Evolutionary conservation across 805 yeast species (phyloP), one percentile per base, ranked within the genome.

Genomic region (Wickerhamiella nectarea): DNA sequence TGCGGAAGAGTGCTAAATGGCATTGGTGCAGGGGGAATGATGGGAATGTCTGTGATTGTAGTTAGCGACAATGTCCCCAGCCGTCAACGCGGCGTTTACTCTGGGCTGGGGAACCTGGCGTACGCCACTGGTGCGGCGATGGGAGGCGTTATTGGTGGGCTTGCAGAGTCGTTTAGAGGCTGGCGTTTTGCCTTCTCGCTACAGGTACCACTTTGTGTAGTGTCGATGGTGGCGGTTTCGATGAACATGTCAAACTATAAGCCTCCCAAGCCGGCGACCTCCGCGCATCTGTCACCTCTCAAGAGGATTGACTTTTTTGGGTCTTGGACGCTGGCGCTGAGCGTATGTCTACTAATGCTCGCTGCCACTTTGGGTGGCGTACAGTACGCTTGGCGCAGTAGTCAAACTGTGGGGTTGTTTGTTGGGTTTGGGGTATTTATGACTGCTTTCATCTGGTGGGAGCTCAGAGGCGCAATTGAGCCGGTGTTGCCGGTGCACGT

Each of bases 21-120:
- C 14, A 70, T 81, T 46, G 95, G 95, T 11, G 94, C 94, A n/a
- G 91, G 94, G 6, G 95, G 95, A 0, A 72, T 85, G 54, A 75
- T 78, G 38, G 70, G 87, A 0, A 64, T 84, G 50, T 72, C 83
- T 15, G 78, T 94, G 4, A 80, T 86, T 46, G 70, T 86, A 2
- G 71, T 80, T 52, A 74, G 83, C 18, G 95, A 85, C 59, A 65
- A 84, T 38, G 78, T 86, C 21, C 76, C 91, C 1, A 69, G 80
- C 48, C 68, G 89, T 44, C 74, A 78, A 35, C 67, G 95, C 46
- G 94, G 93, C 1, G 58, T 82, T 25, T 83, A 74, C 59, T 95
- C 85, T 57, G 96, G 95, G 0, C 58, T 81, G 40, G 80, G 80
- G 26, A 85, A 85, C 57, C 66, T 85, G 17, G 75, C 75, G 34